Evolutionary conservation across 108 stramenopile genomes (phyloP), one percentile per base, ranked within the genome.

Genomic region (Licmophora abbreviata): DNA sequence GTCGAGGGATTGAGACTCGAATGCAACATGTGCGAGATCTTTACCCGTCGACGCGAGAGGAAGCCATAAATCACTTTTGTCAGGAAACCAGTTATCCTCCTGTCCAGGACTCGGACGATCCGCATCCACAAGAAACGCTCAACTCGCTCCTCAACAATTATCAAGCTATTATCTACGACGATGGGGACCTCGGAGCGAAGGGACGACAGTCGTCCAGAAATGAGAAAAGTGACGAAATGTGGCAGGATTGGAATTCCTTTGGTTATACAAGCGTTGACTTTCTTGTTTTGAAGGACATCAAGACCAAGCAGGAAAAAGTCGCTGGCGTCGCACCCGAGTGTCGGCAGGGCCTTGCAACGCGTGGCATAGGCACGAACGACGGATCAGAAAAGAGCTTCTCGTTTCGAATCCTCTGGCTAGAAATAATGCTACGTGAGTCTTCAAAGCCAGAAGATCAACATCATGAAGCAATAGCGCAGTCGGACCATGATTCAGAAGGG

Each of bases 221-320:
- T 23, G 0, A 49, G 14, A n/a, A 14, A 54, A 33, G 29, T 44
- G 28, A 34, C 14, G 2, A 38, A 7, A 9, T 14, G 29, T 34
- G 37, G 38, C 56, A 74, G 32, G 41, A 59, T 21, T 63, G 66
- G 62, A 10, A 10, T 22, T 74, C 66, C 36, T 74, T 68, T 45
- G 73, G 73, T n/a, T 66, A 66, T 0, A 74, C 73, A n/a, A 58
- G 64, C 36, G 58, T 74, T 7, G 66, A 74, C 52, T 54, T 63
- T 12, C 62, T 74, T 28, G 66, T 74, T 3, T 51, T 74, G 53
- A 24, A 61, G 27, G 45, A 47, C 7, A 6, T 47, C 1, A 20
- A 15, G 3, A 21, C 21, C 7, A 47, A 47, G n/a, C n/a, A 47
- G 7, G 68, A 69, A 53, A 48, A 21, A 10, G 58, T 69, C 48